Percentiles rank a stretch among this genome's conserved stretches.
Evolutionary conservation across 495 filamentous ascomycete species (phyloP).

Genomic region (Umbilicaria muhlenbergii): DNA sequence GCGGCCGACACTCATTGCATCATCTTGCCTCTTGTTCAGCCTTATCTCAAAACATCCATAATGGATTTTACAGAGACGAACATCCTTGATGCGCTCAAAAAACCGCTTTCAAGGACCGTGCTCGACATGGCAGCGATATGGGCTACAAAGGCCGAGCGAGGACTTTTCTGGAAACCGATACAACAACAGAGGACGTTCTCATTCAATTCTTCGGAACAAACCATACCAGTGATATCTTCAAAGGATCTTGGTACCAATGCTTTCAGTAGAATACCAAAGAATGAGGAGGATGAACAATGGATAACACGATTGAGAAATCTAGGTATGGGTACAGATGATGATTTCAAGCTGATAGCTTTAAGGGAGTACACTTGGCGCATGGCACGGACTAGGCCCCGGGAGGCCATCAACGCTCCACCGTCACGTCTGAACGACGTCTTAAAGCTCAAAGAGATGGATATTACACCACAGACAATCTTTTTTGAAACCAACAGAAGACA

Average conservation of each 20-base stretch:
- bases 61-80: constrained; percentile 50
- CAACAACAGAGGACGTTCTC: constrained; percentile 50
- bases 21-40: constrained; percentile 58
- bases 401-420: constrained; percentile 24
- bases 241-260: constrained; percentile 20
- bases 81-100: constrained; percentile 71
- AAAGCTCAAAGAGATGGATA: constrained; percentile 47
- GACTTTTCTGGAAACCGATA: constrained; percentile 71
- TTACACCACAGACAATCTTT: constrained; percentile 77
- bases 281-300: constrained; percentile 97
- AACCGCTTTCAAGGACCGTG: constrained; percentile 59
- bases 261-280: constrained; percentile 34
- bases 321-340: constrained; percentile 71
- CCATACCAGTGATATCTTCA: constrained; percentile 27
- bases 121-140: constrained; percentile 77
- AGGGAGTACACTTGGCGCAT: constrained; percentile 87
- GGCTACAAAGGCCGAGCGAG: constrained; percentile 65
- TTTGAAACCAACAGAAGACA: constrained; percentile 54
- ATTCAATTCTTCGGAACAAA: constrained; percentile 36
- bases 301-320: constrained; percentile 66
- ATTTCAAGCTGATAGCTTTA: constrained; percentile 74
- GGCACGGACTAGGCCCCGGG: constrained; percentile 48
- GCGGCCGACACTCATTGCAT: constrained; percentile 70
- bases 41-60: constrained; percentile 62
- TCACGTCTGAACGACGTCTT: constrained; percentile 51